Base-by-base conservation (phyloP, 495 filamentous ascomycete genomes). In the Xylaria castorea region DNA sequence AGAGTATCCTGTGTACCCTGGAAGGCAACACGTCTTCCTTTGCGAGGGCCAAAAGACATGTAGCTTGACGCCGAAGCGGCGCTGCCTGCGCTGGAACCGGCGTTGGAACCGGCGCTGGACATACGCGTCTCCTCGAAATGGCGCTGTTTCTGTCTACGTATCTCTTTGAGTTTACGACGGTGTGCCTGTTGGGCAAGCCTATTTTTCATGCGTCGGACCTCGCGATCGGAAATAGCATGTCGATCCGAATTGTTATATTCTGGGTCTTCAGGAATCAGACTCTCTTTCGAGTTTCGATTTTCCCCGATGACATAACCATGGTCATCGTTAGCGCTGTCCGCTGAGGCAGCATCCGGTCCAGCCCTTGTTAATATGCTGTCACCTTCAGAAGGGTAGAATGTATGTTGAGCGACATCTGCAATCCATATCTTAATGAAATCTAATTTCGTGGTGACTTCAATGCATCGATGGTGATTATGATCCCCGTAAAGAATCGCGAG, bases 21-120 rank as follows among this genome's bases (percentile, higher is more conserved):
- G 20, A 66, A 66, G 5, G 42, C 25, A 11, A 66, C 42, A 66
- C 63, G 63, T n/a, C 63, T 46, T 30, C 63, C 63, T 34, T 34
- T 44, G 22, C 63, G 63, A 32, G 63, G 36, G 5, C 63, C 63
- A 9, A 66, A 66, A 44, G 38, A 46, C 63, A 66, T 34, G 42
- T 66, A 66, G n/a, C 63, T 66, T 3, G 22, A 16, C 6, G 42
- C 63, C 42, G 42, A 66, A 9, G 1, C 1, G 1, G 18, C 25
- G 42, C 63, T 66, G 5, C 36, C 1, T 48, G 16, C 40, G 6
- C 42, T 66, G 2, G 42, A 50, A 4, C 8, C 27, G 16, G 16
- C 40, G 6, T 25, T 66, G 2, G 42, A 50, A 4, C 8, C 27
- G 16, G 42, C 42, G 25, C 20, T 63, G 18, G 63, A 66, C 27